A percentile compares a stretch with the other conserved stretches of the same genome.
phyloP scores from a whole-genome alignment of 306 rosid species.

The peach (Prunus persica) region DNA sequence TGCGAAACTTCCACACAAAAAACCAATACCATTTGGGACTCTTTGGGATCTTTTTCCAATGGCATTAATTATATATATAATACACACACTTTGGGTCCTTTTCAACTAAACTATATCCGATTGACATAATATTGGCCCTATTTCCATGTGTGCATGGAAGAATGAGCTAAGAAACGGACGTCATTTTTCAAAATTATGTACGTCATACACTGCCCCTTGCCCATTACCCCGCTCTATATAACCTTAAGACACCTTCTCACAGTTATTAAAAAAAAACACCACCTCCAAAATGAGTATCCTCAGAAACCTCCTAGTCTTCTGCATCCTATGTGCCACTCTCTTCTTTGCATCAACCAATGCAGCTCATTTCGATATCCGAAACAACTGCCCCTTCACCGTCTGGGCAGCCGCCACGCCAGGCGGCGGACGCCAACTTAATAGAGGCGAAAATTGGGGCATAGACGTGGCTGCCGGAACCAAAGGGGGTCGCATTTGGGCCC shows the following conservation, averaged over 20 bases:
- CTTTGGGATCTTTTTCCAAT: too few species aligned
- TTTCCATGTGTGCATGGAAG: too few species aligned
- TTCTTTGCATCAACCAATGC: constrained; percentile 29
- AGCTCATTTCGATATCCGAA: constrained; percentile 12
- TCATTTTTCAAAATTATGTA: too few species aligned
- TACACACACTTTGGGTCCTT: too few species aligned
- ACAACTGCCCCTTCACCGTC: constrained; percentile 14
- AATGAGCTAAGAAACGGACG: too few species aligned
- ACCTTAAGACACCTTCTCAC: not conserved
- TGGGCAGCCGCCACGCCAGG: constrained; percentile 31
- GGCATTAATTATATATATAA: too few species aligned
- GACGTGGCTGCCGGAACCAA: constrained; percentile 9
- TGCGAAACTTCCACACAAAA: too few species aligned
- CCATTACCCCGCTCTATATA: not conserved
- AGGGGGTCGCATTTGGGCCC: constrained; percentile 24
- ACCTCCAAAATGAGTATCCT: constrained; percentile 24
- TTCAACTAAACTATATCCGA: too few species aligned
- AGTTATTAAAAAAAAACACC: not conserved
- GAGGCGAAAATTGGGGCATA: constrained; percentile 16
- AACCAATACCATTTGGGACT: too few species aligned
- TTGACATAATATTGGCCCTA: too few species aligned
- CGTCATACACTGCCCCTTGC: too few species aligned
- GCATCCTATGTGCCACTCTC: constrained; percentile 14
- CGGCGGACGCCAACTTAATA: constrained; percentile 16
- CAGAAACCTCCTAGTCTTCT: constrained; percentile 45